phyloP scores from a whole-genome alignment of 2,329 filamentous ascomycete species.

The Pseudocercospora vitis region DNA sequence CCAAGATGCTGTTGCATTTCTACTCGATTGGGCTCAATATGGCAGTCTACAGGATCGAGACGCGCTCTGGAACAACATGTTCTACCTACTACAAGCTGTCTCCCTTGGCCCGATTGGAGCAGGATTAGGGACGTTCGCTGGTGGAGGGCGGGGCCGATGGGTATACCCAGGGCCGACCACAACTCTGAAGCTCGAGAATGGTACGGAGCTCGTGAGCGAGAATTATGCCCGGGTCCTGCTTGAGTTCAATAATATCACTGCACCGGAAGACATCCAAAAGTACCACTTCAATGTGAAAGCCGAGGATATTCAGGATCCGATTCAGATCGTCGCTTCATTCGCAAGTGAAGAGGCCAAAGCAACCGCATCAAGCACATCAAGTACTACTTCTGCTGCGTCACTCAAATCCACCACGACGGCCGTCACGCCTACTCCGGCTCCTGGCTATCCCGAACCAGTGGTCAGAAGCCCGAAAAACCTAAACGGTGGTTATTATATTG shows the following conservation, averaged over 20 bases:
- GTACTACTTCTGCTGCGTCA: constrained; percentile 14
- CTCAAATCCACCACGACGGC: constrained; percentile 8
- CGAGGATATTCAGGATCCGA: constrained; percentile 27
- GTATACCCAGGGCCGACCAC: constrained; percentile 48
- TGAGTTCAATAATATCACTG: constrained; percentile 44
- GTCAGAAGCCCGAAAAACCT: constrained; percentile 43
- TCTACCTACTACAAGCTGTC: constrained; percentile 48
- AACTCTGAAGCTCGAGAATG: constrained; percentile 49
- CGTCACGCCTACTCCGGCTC: constrained; percentile 36
- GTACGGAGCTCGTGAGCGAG: constrained; percentile 41
- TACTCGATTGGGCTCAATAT: constrained; percentile 50
- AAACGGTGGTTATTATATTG: constrained; percentile 50
- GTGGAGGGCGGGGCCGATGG: constrained; percentile 45
- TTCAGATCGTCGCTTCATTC: constrained; percentile 24
- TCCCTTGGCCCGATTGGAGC: constrained; percentile 43
- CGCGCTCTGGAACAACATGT: constrained; percentile 56
- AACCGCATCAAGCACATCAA: constrained; percentile 21
- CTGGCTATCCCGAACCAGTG: constrained; percentile 47
- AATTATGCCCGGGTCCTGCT: constrained; percentile 48
- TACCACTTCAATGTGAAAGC: constrained; percentile 33
- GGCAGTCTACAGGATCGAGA: constrained; percentile 58
- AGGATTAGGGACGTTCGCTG: constrained; percentile 48
- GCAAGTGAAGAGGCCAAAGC: too few relatives aligned
- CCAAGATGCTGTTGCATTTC: constrained; percentile 51
- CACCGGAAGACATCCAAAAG: constrained; percentile 45